Evolutionary conservation across 176 grass and related monocot species (phyloP).

Genomic region (Tillandsia leiboldiana): DNA sequence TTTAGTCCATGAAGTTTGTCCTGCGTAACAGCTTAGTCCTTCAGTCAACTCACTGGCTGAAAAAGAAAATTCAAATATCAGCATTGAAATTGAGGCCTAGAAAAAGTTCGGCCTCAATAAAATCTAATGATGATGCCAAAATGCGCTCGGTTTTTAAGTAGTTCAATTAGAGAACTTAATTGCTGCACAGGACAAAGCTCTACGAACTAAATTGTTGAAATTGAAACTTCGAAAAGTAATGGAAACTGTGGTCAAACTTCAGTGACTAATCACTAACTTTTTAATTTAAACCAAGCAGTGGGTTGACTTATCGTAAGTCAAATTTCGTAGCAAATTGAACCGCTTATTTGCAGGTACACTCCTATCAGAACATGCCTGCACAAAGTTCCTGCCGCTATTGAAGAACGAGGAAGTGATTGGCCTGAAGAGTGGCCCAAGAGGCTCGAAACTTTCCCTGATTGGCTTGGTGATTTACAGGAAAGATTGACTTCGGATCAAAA

Average conservation of each 20-base stretch:
- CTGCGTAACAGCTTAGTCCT: slow-evolving; percentile 3
- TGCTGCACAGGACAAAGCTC: too few relatives aligned
- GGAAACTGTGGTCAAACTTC: background rate
- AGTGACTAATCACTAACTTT: too few relatives aligned
- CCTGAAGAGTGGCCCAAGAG: slow-evolving; percentile 95
- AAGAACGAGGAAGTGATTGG: slow-evolving; percentile 87
- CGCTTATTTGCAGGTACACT: slow-evolving; percentile 52
- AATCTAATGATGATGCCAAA: too few relatives aligned
- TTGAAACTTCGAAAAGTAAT: slow-evolving; percentile 8
- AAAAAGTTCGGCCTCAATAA: too few relatives aligned
- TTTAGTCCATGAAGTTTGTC: slow-evolving; percentile 14
- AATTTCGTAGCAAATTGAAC: slow-evolving; percentile 7
- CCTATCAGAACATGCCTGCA: slow-evolving; percentile 69
- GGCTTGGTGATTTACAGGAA: slow-evolving; percentile 63
- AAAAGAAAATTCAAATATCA: too few relatives aligned
- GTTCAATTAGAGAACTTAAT: too few relatives aligned
- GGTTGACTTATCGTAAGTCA: background rate
- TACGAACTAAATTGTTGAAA: too few relatives aligned
- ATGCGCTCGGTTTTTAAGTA: too few relatives aligned
- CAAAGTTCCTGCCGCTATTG: slow-evolving; percentile 72
- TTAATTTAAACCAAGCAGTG: background rate
- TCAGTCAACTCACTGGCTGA: too few relatives aligned
- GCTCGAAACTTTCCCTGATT: slow-evolving; percentile 64
- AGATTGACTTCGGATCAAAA: slow-evolving; percentile 48
- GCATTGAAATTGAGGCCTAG: too few relatives aligned